Evolutionary conservation across 371 early-diverging fungal species (phyloP).

Genomic region (Rhizopus delemar): DNA sequence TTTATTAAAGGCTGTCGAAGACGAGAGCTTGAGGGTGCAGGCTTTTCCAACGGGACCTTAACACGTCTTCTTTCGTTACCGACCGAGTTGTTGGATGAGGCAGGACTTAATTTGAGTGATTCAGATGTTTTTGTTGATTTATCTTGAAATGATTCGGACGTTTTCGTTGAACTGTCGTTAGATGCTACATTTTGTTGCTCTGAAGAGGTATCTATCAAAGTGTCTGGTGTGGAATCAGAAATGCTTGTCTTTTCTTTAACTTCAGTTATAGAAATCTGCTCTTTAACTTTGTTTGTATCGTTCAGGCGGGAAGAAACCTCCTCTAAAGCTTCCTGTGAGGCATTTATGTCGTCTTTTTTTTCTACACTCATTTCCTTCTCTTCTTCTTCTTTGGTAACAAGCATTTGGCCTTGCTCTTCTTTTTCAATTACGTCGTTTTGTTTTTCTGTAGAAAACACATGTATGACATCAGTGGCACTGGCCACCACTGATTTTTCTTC

Average conservation of each 20-base stretch:
- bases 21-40: conserved; percentile 5
- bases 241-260: too few species aligned
- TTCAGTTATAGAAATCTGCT: too few species aligned
- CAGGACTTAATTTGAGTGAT: not conserved
- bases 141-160: not conserved
- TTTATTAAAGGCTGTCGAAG: conserved; percentile 7
- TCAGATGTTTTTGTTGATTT: not conserved
- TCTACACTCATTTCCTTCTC: not conserved
- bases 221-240: too few species aligned
- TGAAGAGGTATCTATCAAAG: too few species aligned
- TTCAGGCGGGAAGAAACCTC: too few species aligned
- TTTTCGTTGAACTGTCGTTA: conserved; percentile 1
- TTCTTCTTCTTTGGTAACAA: not conserved
- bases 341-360: not conserved
- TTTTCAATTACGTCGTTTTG: too few species aligned
- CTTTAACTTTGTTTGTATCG: not conserved
- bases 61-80: not conserved
- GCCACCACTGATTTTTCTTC: too few species aligned
- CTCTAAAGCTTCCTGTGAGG: not conserved
- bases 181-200: too few species aligned
- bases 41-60: not conserved
- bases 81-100: not conserved
- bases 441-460: too few species aligned
- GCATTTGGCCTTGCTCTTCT: too few species aligned
- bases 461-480: too few species aligned